Evolutionary conservation across 768 basidiomycete genomes (phyloP).

Genomic region (Panaeolus papilionaceus): DNA sequence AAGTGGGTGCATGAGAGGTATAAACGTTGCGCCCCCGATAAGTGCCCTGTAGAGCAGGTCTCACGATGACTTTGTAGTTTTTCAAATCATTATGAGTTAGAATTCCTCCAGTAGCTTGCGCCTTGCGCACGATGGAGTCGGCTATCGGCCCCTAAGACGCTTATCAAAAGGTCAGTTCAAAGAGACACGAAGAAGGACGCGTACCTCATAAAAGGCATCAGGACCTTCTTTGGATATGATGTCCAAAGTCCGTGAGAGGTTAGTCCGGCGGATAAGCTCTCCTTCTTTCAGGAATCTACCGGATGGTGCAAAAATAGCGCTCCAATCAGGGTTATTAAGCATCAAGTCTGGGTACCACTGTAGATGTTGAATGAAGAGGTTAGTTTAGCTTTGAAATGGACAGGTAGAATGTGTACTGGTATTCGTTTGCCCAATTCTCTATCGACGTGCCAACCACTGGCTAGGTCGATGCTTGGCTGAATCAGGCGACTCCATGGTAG

Average conservation of each 20-base stretch:
- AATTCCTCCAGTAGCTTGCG: slow-evolving; percentile 78
- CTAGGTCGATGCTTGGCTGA: slow-evolving; percentile 75
- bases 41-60: slow-evolving; percentile 76
- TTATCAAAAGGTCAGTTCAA: slow-evolving; percentile 23
- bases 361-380: background rate
- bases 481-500: slow-evolving; percentile 83
- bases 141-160: slow-evolving; percentile 75
- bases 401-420: slow-evolving; percentile 44
- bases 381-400: background rate
- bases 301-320: slow-evolving; percentile 79
- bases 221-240: slow-evolving; percentile 79
- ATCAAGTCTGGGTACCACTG: slow-evolving; percentile 61
- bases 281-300: slow-evolving; percentile 78
- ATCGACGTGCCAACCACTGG: slow-evolving; percentile 81
- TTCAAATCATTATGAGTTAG: slow-evolving; percentile 77
- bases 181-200: slow-evolving; percentile 23
- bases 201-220: slow-evolving; percentile 81
- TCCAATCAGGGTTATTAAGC: slow-evolving; percentile 76
- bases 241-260: slow-evolving; percentile 79
- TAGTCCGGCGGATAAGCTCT: slow-evolving; percentile 71
- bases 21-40: slow-evolving; percentile 84
- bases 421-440: slow-evolving; percentile 78
- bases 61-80: slow-evolving; percentile 70
- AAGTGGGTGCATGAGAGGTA: slow-evolving; percentile 84
- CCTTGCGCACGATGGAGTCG: slow-evolving; percentile 75